Percentiles rank a stretch among this genome's conserved stretches.
Evolutionary conservation across 768 basidiomycete genomes (phyloP).

Genomic region (Suillus cothurnatus): DNA sequence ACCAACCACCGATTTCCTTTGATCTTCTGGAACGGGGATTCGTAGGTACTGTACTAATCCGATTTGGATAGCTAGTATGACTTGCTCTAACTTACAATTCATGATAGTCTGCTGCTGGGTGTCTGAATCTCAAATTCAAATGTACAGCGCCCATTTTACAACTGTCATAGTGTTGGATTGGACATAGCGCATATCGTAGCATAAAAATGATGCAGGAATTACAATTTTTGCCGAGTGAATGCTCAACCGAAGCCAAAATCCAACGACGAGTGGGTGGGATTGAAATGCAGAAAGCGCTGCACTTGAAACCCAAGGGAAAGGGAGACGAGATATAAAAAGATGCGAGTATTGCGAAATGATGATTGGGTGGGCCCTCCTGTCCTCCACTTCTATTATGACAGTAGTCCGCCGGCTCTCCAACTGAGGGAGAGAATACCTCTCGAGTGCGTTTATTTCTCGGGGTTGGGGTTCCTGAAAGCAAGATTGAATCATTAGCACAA

Average conservation of each 20-base stretch:
- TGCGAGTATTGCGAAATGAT: slow-evolving; percentile 8
- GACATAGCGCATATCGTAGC: slow-evolving; percentile 27
- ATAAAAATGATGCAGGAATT: slow-evolving; percentile 15
- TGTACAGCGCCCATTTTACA: not conserved
- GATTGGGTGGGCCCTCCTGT: slow-evolving; percentile 13
- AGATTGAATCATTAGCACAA: not conserved
- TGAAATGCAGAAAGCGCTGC: not conserved
- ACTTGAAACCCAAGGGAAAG: slow-evolving; percentile 8
- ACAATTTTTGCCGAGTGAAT: slow-evolving; percentile 1
- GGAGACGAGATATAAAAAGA: slow-evolving; percentile 16
- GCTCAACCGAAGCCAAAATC: not conserved
- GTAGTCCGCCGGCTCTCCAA: slow-evolving; percentile 16
- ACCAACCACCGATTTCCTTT: too few species aligned
- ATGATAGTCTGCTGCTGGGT: not conserved
- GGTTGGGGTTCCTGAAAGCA: slow-evolving; percentile 30
- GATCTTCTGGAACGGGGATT: too few species aligned
- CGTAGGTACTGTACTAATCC: too few species aligned
- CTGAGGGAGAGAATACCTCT: slow-evolving; percentile 16
- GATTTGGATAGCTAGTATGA: too few species aligned
- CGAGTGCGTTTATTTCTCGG: slow-evolving; percentile 26
- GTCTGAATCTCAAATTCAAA: not conserved
- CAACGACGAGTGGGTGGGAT: not conserved
- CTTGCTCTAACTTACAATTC: too few species aligned
- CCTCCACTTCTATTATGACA: slow-evolving; percentile 15
- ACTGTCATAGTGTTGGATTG: slow-evolving; percentile 13